Conservation (phyloP, 352 stramenopile genomes). For the Phytophthora citricola region DNA sequence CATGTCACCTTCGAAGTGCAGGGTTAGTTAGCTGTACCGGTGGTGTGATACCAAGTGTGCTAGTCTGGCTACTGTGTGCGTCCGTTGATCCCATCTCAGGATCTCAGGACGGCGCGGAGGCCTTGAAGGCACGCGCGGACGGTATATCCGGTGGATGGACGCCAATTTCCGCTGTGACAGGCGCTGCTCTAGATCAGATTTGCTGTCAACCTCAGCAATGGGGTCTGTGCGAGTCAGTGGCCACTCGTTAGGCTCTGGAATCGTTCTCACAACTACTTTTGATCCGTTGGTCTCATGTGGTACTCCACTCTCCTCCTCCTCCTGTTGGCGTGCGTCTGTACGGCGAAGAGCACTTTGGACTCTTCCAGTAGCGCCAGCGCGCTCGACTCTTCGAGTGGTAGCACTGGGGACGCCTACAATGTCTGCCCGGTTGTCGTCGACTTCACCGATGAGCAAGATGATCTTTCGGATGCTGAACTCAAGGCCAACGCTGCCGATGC, state of each 20-base stretch:
- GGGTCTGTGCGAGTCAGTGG: too few species aligned
- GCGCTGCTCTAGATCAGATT: constrained; percentile 8
- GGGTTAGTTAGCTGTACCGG: too few species aligned
- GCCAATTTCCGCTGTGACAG: constrained; percentile 18
- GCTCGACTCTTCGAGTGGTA: constrained; percentile 6
- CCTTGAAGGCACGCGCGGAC: constrained; percentile 11
- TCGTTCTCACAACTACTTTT: constrained; percentile 18
- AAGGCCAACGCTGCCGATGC: constrained; percentile 27
- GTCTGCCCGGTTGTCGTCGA: constrained; percentile 31
- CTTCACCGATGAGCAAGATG: constrained; percentile 23
- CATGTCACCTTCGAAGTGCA: too few species aligned
- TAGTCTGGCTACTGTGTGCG: too few species aligned
- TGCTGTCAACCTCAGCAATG: constrained; percentile 3
- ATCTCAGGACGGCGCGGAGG: not conserved
- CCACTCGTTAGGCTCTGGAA: not conserved
- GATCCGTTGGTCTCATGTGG: constrained; percentile 25
- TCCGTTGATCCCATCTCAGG: constrained; percentile 13
- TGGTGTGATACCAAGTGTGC: too few species aligned
- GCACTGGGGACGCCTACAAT: constrained; percentile 25
- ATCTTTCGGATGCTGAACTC: constrained; percentile 21
- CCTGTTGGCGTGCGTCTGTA: constrained; percentile 18
- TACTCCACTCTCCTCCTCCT: constrained; percentile 22
- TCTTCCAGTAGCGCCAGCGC: not conserved
- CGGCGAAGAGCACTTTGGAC: constrained; percentile 9
- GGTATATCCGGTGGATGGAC: constrained; percentile 1